Evolutionary conservation across 2,329 filamentous ascomycete species (phyloP).

Genomic region (Fusarium xylarioides): DNA sequence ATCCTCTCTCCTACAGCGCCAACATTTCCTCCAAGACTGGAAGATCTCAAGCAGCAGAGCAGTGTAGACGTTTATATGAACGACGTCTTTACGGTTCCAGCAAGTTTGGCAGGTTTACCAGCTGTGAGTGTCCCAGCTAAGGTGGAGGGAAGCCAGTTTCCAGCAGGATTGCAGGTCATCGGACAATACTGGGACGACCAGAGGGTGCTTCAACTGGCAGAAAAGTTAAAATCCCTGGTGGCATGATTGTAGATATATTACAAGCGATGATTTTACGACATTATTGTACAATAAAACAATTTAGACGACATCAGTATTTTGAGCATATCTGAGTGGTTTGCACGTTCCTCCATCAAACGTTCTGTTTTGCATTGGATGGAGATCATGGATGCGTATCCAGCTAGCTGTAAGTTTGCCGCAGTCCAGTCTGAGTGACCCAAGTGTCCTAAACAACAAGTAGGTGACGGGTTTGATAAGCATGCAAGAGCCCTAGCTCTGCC

Average conservation of each 20-base stretch:
- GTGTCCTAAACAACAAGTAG: neutral
- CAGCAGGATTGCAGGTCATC: conserved; percentile 75
- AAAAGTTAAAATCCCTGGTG: conserved; percentile 50
- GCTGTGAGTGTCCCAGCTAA: conserved; percentile 79
- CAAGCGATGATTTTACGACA: conserved; percentile 22
- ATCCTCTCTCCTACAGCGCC: conserved; percentile 89
- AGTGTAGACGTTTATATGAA: conserved; percentile 86
- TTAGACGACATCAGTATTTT: neutral
- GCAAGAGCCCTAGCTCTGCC: neutral
- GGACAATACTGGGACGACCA: conserved; percentile 84
- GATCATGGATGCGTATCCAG: neutral
- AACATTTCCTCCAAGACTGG: conserved; percentile 73
- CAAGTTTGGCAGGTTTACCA: conserved; percentile 89
- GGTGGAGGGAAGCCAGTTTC: conserved; percentile 46
- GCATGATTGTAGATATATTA: conserved; percentile 15
- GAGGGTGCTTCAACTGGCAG: conserved; percentile 67
- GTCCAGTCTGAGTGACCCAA: neutral
- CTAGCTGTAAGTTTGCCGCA: neutral
- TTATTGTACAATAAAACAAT: conserved; percentile 27
- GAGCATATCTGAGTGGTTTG: neutral
- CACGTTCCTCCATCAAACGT: neutral
- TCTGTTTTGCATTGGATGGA: neutral
- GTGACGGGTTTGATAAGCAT: neutral
- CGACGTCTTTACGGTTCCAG: conserved; percentile 95
- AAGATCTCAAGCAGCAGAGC: conserved; percentile 63